A percentile compares a stretch with the other conserved stretches of the same genome.
phyloP scores from a whole-genome alignment of 805 yeast genomes.

The Zygotorulaspora chibaensis region DNA sequence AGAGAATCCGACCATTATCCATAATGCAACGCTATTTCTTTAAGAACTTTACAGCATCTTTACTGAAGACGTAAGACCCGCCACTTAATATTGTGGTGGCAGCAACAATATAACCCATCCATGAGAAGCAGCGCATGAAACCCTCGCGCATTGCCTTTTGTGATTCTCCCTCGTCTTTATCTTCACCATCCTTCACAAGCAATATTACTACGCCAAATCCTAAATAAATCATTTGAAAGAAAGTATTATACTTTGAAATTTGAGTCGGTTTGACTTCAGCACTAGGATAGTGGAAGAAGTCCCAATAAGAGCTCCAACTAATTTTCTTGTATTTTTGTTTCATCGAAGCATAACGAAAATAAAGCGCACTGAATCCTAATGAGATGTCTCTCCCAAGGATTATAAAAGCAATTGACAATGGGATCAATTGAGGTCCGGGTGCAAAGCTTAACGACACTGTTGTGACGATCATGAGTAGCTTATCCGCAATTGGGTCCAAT shows the following conservation, averaged over 20 bases:
- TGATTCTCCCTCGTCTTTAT: conserved; percentile 12
- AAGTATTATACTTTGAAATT: conserved; percentile 85
- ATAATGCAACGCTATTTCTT: conserved; percentile 7
- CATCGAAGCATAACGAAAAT: conserved; percentile 61
- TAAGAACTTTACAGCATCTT: conserved; percentile 60
- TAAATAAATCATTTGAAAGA: conserved; percentile 85
- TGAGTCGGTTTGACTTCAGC: conserved; percentile 85
- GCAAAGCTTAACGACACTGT: conserved; percentile 65
- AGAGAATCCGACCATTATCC: not conserved
- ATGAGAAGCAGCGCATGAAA: conserved; percentile 25
- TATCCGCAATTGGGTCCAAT: conserved; percentile 94
- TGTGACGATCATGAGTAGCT: conserved; percentile 79
- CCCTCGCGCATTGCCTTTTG: not conserved
- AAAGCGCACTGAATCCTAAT: conserved; percentile 67
- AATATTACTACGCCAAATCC: conserved; percentile 52
- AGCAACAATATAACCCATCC: conserved; percentile 54
- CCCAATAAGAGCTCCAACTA: conserved; percentile 68
- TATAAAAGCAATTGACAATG: conserved; percentile 58
- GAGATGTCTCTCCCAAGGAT: conserved; percentile 82
- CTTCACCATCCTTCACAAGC: conserved; percentile 13
- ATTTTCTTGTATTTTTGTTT: conserved; percentile 17
- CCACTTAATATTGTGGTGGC: conserved; percentile 77
- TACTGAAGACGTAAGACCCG: conserved; percentile 65
- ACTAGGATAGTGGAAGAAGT: conserved; percentile 65
- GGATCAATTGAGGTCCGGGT: conserved; percentile 56